Base-by-base conservation (phyloP, 768 basidiomycete genomes). In the Psilocybe tampanensis region DNA sequence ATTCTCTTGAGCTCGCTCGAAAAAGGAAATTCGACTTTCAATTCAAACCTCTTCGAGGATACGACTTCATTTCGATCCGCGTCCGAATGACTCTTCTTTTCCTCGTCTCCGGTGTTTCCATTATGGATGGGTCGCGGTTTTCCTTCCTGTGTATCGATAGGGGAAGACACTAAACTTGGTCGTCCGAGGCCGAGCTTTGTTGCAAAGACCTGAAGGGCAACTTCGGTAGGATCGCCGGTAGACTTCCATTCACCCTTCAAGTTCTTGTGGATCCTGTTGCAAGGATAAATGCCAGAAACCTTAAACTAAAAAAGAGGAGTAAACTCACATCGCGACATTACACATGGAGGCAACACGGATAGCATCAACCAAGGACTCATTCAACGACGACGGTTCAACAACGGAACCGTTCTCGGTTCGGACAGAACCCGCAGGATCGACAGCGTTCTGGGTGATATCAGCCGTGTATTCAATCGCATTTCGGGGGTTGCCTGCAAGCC, bases 181-280 rank as follows among this genome's bases (percentile, higher is more conserved):
- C 71, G 68, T 8, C 82, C 81, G 43, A 77, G 72, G 1, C 75
- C 74, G 44, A 83, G 71, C 56, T 79, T 80, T 48, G 76, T 74
- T 1, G 82, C 80, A 54, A 83, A 81, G 19, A 82, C 80, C 61
- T 82, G 81, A 4, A 84, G 74, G 3, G 82, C 82, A n/a, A 82
- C 76, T 61, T 84, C 81, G 1, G 83, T 83, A 2, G 83, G 81
- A 59, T 83, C 83, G 21, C 83, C 83, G 42, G 76, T 79, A 9
- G 80, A 71, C 54, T 72, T 74, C 76, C 76, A 76, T 58, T 79
- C 64, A 56, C 77, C 81, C 68, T 77, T 71, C 44, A 72, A 53
- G 51, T 70, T 74, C 56, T 70, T 72, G 45, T 62, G 73, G 58
- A 68, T 76, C 61, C 66, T 81, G 50, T 77, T 47, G 39, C 21